Percentiles rank a stretch among this genome's conserved stretches.
Conservation (phyloP, 345 rosid species). For the Aquilaria yunnanensis region DNA sequence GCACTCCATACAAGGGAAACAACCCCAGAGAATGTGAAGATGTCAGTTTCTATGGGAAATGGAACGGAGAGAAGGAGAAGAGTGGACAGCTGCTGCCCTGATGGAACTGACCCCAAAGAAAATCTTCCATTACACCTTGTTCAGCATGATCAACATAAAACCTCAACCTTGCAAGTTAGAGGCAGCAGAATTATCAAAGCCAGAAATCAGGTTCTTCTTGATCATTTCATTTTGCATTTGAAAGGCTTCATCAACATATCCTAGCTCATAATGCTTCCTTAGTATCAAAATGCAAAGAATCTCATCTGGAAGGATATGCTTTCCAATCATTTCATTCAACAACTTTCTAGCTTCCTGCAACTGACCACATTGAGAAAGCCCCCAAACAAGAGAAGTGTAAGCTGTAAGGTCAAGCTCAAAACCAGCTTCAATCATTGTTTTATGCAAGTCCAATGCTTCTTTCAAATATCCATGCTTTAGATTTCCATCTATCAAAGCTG, state of each 20-base stretch:
- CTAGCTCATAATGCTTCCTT: slow-evolving; percentile 55
- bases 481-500: slow-evolving; percentile 59
- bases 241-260: slow-evolving; percentile 39
- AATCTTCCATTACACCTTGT: neutral
- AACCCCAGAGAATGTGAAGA: too few species aligned
- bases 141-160: neutral
- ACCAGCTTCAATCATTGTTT: slow-evolving; percentile 50
- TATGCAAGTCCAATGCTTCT: slow-evolving; percentile 43
- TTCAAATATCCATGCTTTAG: slow-evolving; percentile 46
- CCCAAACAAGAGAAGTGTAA: slow-evolving; percentile 63
- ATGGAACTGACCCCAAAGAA: neutral
- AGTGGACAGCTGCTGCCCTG: too few species aligned
- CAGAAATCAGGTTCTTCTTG: slow-evolving; percentile 31
- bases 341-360: slow-evolving; percentile 45
- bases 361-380: slow-evolving; percentile 46
- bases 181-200: slow-evolving; percentile 18
- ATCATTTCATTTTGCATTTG: slow-evolving; percentile 44
- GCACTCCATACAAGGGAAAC: too few species aligned
- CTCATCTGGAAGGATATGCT: slow-evolving; percentile 53
- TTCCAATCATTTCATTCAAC: slow-evolving; percentile 54
- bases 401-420: slow-evolving; percentile 61
- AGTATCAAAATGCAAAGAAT: slow-evolving; percentile 45
- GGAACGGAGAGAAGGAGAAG: too few species aligned
- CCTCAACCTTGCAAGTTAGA: slow-evolving; percentile 24
- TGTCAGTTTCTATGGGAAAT: too few species aligned